These are phyloP conservation scores for Salvia miltiorrhiza DNA, from an alignment of 257 asterid genomes.

Conservation along the genomic window DNA sequence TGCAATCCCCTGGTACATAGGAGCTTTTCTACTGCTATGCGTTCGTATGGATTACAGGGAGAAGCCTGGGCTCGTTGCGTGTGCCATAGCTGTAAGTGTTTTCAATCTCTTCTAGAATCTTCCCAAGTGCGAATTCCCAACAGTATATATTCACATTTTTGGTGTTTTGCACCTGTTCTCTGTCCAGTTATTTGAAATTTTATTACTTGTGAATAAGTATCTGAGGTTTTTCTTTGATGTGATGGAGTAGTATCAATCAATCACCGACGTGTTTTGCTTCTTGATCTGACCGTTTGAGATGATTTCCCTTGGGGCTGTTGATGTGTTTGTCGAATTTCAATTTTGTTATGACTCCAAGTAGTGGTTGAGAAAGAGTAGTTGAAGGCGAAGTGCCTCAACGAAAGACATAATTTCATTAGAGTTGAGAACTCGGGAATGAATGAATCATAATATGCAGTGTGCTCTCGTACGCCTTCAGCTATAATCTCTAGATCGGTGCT, in stretches of 20 bases:
- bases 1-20: constrained; percentile 89
- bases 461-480: background rate
- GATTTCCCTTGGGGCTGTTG: background rate
- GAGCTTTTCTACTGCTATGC: constrained; percentile 72
- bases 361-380: background rate
- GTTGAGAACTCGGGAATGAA: background rate
- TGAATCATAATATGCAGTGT: background rate
- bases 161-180: background rate
- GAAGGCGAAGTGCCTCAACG: background rate
- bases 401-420: background rate
- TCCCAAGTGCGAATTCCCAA: background rate
- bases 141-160: background rate
- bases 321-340: background rate
- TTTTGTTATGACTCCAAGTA: background rate
- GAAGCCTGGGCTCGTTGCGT: constrained; percentile 86
- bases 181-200: background rate
- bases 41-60: constrained; percentile 83
- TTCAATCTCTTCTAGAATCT: constrained; percentile 3
- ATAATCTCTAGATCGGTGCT: background rate
- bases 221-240: background rate
- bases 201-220: background rate
- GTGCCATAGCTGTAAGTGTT: constrained; percentile 78
- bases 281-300: background rate
- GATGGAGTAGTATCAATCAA: background rate
- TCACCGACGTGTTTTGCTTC: background rate